Evolutionary conservation across 2,329 filamentous ascomycete species (phyloP).

Genomic region (Xylariaceae sp.): DNA sequence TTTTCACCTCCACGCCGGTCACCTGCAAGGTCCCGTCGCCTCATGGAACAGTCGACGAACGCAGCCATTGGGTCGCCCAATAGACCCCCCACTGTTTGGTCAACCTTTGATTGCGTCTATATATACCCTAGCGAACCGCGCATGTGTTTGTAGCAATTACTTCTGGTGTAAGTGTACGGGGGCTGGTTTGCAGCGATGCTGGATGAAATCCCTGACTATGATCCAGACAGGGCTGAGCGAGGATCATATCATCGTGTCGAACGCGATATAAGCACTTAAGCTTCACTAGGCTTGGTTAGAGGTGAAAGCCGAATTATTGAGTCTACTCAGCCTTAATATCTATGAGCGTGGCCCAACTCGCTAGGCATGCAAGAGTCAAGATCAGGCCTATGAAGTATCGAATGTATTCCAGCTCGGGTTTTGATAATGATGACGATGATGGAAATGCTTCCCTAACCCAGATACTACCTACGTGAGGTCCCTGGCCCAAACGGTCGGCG

Average conservation of each 20-base stretch:
- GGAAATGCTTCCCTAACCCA: constrained; percentile 29
- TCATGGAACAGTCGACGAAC: constrained; percentile 34
- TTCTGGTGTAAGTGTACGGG: too few relatives aligned
- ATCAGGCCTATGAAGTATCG: neutral
- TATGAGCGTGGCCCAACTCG: neutral
- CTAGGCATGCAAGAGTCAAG: neutral
- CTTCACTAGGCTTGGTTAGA: neutral
- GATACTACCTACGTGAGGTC: constrained; percentile 1
- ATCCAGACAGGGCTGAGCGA: constrained; percentile 8
- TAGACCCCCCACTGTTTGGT: constrained; percentile 13
- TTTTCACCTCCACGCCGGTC: constrained; percentile 30
- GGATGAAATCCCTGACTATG: neutral
- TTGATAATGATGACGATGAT: constrained; percentile 5
- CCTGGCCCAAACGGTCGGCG: constrained; percentile 19
- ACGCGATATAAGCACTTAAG: neutral
- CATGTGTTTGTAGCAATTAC: constrained; percentile 16
- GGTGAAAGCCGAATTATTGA: neutral
- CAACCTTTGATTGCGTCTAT: neutral
- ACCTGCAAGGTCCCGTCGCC: constrained; percentile 39
- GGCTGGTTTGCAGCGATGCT: neutral
- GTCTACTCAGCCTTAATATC: neutral
- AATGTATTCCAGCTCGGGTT: neutral
- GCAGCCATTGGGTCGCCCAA: constrained; percentile 25
- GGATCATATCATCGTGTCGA: constrained; percentile 10
- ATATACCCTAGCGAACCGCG: constrained; percentile 11